These are phyloP conservation scores for Alternaria angustiovoidea DNA, from an alignment of 2,329 filamentous ascomycete genomes.

Conservation along the genomic window DNA sequence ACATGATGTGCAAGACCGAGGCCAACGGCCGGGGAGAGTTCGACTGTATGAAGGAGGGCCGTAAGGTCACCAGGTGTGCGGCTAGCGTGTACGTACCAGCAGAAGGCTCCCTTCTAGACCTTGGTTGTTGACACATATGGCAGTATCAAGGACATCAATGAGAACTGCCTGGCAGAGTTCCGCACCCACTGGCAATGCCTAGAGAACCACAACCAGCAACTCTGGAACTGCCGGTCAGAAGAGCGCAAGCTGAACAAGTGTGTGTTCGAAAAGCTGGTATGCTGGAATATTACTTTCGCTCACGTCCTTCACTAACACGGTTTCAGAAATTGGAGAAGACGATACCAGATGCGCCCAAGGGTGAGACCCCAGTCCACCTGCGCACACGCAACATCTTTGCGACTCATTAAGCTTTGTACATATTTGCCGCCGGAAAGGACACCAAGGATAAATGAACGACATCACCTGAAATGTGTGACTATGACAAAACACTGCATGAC, in stretches of 20 bases:
- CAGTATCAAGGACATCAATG: slow-evolving; percentile 95
- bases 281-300: slow-evolving; percentile 41
- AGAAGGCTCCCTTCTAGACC: neutral
- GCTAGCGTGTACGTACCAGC: slow-evolving; percentile 77
- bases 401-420: slow-evolving; percentile 45
- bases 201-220: slow-evolving; percentile 96
- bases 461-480: slow-evolving; percentile 14
- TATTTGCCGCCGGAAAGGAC: slow-evolving; percentile 28
- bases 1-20: slow-evolving; percentile 99
- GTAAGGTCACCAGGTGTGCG: slow-evolving; percentile 95
- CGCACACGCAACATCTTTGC: slow-evolving; percentile 56
- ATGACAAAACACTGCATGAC: neutral
- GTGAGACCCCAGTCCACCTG: slow-evolving; percentile 59
- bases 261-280: slow-evolving; percentile 92
- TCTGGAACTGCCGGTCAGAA: slow-evolving; percentile 90
- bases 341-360: slow-evolving; percentile 60
- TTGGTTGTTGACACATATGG: slow-evolving; percentile 21
- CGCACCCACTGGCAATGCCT: slow-evolving; percentile 93
- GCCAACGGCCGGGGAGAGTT: slow-evolving; percentile 89
- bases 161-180: slow-evolving; percentile 90
- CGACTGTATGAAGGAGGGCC: slow-evolving; percentile 94
- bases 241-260: slow-evolving; percentile 95
- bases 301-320: slow-evolving; percentile 4
- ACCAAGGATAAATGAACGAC: slow-evolving; percentile 28
- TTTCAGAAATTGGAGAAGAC: slow-evolving; percentile 60